Conservation (phyloP, 2,329 filamentous ascomycete species). For the Ophiocordyceps camponoti-rufipedis region DNA sequence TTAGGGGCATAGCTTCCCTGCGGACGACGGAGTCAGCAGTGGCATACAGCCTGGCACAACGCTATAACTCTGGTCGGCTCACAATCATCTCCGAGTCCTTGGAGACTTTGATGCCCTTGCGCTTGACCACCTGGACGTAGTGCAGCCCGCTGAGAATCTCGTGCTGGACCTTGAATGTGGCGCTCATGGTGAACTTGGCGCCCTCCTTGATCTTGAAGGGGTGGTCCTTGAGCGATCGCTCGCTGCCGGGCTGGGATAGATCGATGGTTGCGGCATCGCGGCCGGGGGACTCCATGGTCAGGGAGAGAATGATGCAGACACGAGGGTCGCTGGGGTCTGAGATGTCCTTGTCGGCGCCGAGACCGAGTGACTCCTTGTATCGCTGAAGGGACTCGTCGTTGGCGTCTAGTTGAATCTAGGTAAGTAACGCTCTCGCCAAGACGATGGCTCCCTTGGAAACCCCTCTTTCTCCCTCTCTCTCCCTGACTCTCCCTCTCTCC, state of each 20-base stretch:
- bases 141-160: slow-evolving; percentile 89
- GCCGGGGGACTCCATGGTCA: slow-evolving; percentile 72
- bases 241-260: slow-evolving; percentile 53
- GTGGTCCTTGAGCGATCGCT: slow-evolving; percentile 67
- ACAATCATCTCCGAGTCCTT: slow-evolving; percentile 99
- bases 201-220: slow-evolving; percentile 98
- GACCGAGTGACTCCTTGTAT: slow-evolving; percentile 92
- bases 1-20: slow-evolving; percentile 87
- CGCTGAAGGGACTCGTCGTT: slow-evolving; percentile 88
- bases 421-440: not conserved
- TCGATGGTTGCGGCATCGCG: slow-evolving; percentile 79
- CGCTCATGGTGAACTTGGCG: slow-evolving; percentile 84
- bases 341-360: slow-evolving; percentile 54
- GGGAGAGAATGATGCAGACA: slow-evolving; percentile 81
- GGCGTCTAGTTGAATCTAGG: slow-evolving; percentile 25
- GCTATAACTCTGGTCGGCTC: slow-evolving; percentile 3
- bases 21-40: slow-evolving; percentile 1
- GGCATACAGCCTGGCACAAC: not conserved
- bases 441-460: no score
- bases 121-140: slow-evolving; percentile 87
- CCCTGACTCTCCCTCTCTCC: no score
- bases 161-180: slow-evolving; percentile 87
- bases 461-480: no score
- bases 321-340: slow-evolving; percentile 68
- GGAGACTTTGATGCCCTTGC: slow-evolving; percentile 68